These are phyloP conservation scores for Carex cristatella DNA, from an alignment of 176 grass and related monocot genomes.

Conservation along the genomic window DNA sequence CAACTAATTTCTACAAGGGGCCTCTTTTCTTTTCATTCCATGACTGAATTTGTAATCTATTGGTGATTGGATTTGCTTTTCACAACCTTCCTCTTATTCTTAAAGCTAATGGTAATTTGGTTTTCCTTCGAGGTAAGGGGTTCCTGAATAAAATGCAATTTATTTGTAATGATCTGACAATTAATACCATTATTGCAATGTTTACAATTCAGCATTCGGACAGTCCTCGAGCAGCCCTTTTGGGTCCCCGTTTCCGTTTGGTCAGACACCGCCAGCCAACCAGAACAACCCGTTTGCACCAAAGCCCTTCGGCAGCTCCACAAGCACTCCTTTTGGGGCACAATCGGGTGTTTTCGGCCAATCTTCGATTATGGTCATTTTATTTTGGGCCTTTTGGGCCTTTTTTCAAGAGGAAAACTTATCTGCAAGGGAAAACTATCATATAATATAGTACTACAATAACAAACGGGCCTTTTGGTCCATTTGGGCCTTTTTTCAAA, in stretches of 20 bases:
- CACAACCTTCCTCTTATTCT: too few relatives aligned
- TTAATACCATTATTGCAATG: background rate
- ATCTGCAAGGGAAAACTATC: too few relatives aligned
- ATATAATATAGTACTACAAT: too few relatives aligned
- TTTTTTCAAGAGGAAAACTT: too few relatives aligned
- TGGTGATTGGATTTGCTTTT: too few relatives aligned
- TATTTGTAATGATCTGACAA: background rate
- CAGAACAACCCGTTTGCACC: slow-evolving; percentile 64
- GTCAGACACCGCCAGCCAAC: slow-evolving; percentile 35
- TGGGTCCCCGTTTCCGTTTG: slow-evolving; percentile 42
- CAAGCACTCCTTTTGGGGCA: slow-evolving; percentile 35
- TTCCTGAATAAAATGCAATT: background rate
- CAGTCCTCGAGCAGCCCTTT: slow-evolving; percentile 29
- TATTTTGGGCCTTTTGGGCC: too few relatives aligned
- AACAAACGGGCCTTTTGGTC: too few relatives aligned
- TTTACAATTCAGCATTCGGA: slow-evolving; percentile 11
- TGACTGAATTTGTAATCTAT: too few relatives aligned
- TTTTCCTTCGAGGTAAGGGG: background rate
- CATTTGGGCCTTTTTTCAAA: too few relatives aligned
- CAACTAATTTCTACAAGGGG: background rate
- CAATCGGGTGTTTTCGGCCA: slow-evolving; percentile 20
- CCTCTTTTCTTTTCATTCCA: too few relatives aligned
- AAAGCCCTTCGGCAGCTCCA: slow-evolving; percentile 66
- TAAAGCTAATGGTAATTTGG: too few relatives aligned
- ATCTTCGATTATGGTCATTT: too few relatives aligned